Base-by-base conservation (phyloP, 352 stramenopile species). In the Globisporangium takayamanum region DNA sequence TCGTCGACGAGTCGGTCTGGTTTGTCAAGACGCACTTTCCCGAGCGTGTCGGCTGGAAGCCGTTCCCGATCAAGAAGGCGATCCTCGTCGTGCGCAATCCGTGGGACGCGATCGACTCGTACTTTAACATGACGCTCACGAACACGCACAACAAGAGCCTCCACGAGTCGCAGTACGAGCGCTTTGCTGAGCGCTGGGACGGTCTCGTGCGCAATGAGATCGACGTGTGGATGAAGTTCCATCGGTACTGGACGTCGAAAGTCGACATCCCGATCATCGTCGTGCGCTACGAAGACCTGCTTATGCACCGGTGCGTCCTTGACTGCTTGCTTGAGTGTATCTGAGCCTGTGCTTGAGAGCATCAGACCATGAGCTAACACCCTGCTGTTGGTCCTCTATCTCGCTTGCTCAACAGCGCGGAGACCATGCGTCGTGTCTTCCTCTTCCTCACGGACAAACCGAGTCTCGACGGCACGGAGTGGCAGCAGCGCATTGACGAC, bases 1-100 rank as follows among this genome's bases (percentile, higher is more conserved):
- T 99, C 39, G 87, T 97, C 41, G 92, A 98, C 59, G 89, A 97
- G 14, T 87, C 81, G 15, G 93, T 98, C n/a, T 92, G 87, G 69
- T 94, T 99, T 62, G 94, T 99, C 20, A 99, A 99, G 79, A 98
- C 96, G 30, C 97, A 99, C 75, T 99, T 95, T 63, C 97, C 97
- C 0, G 97, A 99, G 72, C 87, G 97, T 25, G 80, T 85, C n/a
- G 97, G 97, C 47, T 97, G 81, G 82, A 87, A 91, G 69, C 66
- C 66, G 20, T 89, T 90, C 66, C 74, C 63, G 42, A 72, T 74
- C 41, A 71, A 90, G 55, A 93, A 93, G 53, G 80, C 82, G n/a
- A 92, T 95, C 57, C 69, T 95, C 15, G 84, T 95, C 10, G 84
- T 95, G 59, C 84, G 97, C 47, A 99, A 99, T 70, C 97, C 96